Evolutionary conservation across 2,329 filamentous ascomycete genomes (phyloP), one percentile per base, ranked within the genome.

Genomic region (Scedosporium apiospermum): DNA sequence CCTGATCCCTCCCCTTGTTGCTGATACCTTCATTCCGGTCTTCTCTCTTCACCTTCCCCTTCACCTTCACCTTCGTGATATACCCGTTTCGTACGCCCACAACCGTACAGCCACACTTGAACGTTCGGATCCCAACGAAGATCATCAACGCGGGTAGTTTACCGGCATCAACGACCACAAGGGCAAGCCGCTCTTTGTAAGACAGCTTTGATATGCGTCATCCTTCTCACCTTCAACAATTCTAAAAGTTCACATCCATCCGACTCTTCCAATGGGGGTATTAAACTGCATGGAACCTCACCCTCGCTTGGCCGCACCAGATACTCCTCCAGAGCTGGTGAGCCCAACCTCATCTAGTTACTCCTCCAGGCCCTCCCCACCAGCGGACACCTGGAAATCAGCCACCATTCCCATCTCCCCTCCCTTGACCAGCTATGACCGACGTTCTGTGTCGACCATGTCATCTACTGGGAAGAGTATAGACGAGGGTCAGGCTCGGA

Each of bases 351-450:
- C 77, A 61, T 78, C 79, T 18, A 77, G 77, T 34, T 78, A 77
- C 68, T 77, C 77, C 10, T 78, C 77, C 60, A 77, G 75, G 70
- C 74, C 75, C 26, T 75, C 72, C 21, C 71, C 72, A 44, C 69
- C 75, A 60, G 78, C 77, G 68, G 79, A 81, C 66, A 70, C 74
- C 63, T 81, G 79, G 78, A 75, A 74, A 60, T 73, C 74, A 60
- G 4, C 27, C 27, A 61, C 61, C 27, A 71, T 73, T 64, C 77
- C 78, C 64, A 73, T 80, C 65, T 81, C 81, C 65, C 78, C 82
- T 71, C 79, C 80, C 67, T 85, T 85, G 83, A 81, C 82, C 70
- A 80, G 76, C 72, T 80, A 84, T 83, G 82, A 82, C 63, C 57
- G 58, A 23, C 30, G 55, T 46, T 57, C 57, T 21, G n/a, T 57